phyloP scores from a whole-genome alignment of 129 eudicot genomes.

The Flaveria sonorensis region DNA sequence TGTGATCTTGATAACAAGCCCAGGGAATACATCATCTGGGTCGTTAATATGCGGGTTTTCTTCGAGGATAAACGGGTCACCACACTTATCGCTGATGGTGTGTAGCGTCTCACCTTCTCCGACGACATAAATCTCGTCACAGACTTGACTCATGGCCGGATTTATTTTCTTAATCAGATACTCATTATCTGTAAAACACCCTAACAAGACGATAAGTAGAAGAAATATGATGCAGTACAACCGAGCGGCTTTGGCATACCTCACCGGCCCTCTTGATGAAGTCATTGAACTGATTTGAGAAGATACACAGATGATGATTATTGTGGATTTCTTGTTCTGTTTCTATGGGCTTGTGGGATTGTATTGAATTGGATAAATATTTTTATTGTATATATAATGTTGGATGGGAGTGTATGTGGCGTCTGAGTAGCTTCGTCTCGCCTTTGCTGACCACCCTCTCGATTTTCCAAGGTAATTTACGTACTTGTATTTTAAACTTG shows the following conservation, averaged over 20 bases:
- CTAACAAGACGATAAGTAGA: constrained; percentile 34
- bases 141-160: constrained; percentile 17
- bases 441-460: constrained; percentile 20
- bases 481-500: no score
- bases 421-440: constrained; percentile 20
- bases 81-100: constrained; percentile 26
- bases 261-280: constrained; percentile 25
- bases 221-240: constrained; percentile 41
- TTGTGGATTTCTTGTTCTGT: neutral
- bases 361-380: constrained; percentile 3
- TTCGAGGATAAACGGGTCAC: constrained; percentile 30
- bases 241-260: constrained; percentile 33
- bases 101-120: constrained; percentile 30
- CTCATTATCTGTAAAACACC: constrained; percentile 31
- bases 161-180: constrained; percentile 25
- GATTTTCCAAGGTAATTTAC: neutral
- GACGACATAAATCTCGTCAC: constrained; percentile 56
- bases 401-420: constrained; percentile 32
- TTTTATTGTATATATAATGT: neutral
- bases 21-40: constrained; percentile 33
- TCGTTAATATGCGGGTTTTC: constrained; percentile 32
- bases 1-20: constrained; percentile 32
- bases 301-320: neutral
- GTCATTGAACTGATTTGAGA: constrained; percentile 23
- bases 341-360: neutral